Conservation (phyloP, 345 rosid species). For the Schrenkiella parvula region DNA sequence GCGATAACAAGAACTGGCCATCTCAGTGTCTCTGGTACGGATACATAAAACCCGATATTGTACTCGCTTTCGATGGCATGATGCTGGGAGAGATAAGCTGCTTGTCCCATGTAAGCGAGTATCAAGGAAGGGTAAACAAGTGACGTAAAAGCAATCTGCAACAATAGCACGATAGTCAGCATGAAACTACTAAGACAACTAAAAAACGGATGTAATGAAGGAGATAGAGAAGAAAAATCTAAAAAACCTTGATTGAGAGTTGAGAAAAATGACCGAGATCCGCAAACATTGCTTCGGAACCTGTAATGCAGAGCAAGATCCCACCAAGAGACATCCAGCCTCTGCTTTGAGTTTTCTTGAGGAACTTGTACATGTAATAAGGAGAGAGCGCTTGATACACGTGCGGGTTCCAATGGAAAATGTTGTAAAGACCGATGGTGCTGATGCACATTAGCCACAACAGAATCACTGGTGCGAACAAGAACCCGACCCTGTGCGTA, state of each 20-base stretch:
- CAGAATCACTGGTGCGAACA: conserved; percentile 79
- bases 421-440: conserved; percentile 68
- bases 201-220: background rate
- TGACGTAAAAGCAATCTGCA: conserved; percentile 81
- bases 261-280: conserved; percentile 92
- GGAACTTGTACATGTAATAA: conserved; percentile 64
- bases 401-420: conserved; percentile 76
- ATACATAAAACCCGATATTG: conserved; percentile 67
- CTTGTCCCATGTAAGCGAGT: conserved; percentile 95
- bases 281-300: conserved; percentile 95
- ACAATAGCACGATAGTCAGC: background rate
- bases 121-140: conserved; percentile 85
- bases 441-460: conserved; percentile 81
- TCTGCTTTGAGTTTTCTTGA: conserved; percentile 67
- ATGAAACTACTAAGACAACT: background rate
- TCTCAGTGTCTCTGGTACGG: conserved; percentile 71
- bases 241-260: conserved; percentile 63
- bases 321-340: conserved; percentile 94
- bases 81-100: conserved; percentile 75
- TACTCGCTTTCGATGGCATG: conserved; percentile 39
- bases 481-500: conserved; percentile 81
- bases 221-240: background rate
- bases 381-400: conserved; percentile 89
- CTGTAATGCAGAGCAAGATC: conserved; percentile 74
- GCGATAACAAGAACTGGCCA: conserved; percentile 91